phyloP scores from a whole-genome alignment of 805 yeast species.

The Lipomyces yamanashiensis region DNA sequence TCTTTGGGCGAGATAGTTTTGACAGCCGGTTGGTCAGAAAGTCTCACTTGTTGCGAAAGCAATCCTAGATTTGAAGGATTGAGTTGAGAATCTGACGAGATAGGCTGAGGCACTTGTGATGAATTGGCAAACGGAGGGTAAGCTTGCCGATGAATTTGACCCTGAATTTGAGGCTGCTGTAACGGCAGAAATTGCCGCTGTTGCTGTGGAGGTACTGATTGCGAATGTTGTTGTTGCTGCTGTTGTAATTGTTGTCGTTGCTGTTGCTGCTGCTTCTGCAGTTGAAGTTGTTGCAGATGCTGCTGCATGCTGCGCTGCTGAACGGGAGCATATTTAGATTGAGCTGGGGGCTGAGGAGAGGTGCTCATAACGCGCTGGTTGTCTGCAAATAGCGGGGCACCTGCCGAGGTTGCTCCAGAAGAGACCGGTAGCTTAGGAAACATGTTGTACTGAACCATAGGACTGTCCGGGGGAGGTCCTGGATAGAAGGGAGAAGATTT shows the following conservation, averaged over 20 bases:
- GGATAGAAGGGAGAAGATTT: slow-evolving; percentile 38
- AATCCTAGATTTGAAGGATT: background rate
- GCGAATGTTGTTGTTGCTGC: slow-evolving; percentile 12
- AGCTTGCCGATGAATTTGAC: background rate
- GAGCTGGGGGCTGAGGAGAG: slow-evolving; percentile 13
- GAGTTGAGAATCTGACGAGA: background rate
- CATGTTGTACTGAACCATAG: slow-evolving; percentile 13
- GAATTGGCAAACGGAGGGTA: background rate
- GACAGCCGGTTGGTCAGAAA: slow-evolving; percentile 12
- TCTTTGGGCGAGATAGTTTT: slow-evolving; percentile 36
- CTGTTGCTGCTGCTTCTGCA: slow-evolving; percentile 31
- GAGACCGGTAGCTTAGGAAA: slow-evolving; percentile 19
- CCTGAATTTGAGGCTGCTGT: slow-evolving; percentile 1
- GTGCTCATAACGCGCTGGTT: slow-evolving; percentile 2
- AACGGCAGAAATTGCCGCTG: background rate
- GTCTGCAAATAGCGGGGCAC: background rate
- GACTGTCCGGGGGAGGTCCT: slow-evolving; percentile 31
- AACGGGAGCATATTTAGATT: slow-evolving; percentile 12
- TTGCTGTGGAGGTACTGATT: slow-evolving; percentile 10
- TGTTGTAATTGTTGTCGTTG: slow-evolving; percentile 21
- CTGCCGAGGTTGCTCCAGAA: background rate
- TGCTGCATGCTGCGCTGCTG: slow-evolving; percentile 25
- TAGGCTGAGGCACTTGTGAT: background rate
- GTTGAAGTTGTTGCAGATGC: slow-evolving; percentile 27
- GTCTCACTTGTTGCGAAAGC: slow-evolving; percentile 3